These are phyloP conservation scores for Xanthoceras sorbifolium DNA, from an alignment of 345 rosid species.

Conservation along the genomic window DNA sequence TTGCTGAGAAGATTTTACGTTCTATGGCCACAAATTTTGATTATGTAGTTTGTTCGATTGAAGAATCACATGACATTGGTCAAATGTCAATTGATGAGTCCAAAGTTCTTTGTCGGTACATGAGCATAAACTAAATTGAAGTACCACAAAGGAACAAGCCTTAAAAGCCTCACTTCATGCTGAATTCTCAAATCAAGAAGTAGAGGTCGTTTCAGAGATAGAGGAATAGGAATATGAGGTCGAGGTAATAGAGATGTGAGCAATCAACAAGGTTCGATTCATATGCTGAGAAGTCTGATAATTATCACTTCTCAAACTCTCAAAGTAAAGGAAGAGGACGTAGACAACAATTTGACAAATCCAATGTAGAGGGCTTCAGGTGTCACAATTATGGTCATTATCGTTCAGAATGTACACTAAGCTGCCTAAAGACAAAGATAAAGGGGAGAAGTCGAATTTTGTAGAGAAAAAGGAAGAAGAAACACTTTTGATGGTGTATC, in stretches of 20 bases:
- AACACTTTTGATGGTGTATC: neutral
- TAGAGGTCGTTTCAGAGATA: neutral
- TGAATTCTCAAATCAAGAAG: neutral
- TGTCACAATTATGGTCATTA: slow-evolving; percentile 12
- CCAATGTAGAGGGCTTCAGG: neutral
- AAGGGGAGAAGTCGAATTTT: slow-evolving; percentile 8
- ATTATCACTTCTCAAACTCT: neutral
- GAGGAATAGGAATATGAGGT: neutral
- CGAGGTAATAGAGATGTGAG: neutral
- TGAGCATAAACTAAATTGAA: neutral
- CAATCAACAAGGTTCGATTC: neutral
- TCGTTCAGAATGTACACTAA: neutral
- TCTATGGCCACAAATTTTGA: no score
- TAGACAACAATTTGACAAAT: neutral
- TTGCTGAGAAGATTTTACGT: no score
- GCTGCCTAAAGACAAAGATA: neutral
- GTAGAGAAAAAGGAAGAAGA: neutral
- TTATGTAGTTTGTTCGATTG: no score
- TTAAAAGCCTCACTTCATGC: neutral
- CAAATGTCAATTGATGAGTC: no score
- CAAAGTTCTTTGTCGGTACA: no score
- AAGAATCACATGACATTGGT: no score
- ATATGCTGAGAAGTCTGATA: neutral
- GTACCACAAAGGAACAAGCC: neutral
- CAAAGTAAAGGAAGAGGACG: neutral